Percentiles rank a stretch among this genome's conserved stretches.
Conservation (phyloP, 768 basidiomycete species). For the Holtermanniella nyarrowii region DNA sequence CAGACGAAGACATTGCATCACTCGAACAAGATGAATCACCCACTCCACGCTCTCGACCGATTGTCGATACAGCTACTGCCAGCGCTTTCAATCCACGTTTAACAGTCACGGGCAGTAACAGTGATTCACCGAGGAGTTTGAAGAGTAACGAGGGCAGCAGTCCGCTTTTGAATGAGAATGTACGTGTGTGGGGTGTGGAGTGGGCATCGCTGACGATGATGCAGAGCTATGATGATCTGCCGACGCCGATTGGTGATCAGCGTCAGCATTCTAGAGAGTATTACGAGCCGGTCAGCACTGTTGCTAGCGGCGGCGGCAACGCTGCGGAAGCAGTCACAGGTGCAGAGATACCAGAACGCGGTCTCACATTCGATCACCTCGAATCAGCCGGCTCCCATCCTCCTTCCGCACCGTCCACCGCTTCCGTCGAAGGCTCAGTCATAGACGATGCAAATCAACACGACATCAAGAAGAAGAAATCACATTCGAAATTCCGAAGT, state of each 20-base stretch:
- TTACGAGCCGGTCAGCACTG: neutral
- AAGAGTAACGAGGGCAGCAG: neutral
- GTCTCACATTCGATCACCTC: conserved; percentile 7
- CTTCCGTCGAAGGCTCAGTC: neutral
- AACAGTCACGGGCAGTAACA: neutral
- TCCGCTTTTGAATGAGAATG: neutral
- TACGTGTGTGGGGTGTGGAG: neutral
- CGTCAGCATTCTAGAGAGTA: neutral
- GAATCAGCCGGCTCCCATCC: conserved; percentile 3
- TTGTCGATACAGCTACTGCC: neutral
- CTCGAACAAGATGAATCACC: neutral
- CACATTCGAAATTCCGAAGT: neutral
- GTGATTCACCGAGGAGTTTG: neutral
- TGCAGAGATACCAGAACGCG: neutral
- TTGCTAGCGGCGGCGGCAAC: no score
- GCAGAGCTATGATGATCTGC: neutral
- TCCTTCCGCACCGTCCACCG: neutral
- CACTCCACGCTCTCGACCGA: neutral
- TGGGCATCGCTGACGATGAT: neutral
- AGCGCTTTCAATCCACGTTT: neutral
- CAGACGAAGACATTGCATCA: neutral
- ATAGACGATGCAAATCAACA: neutral
- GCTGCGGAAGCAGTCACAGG: neutral
- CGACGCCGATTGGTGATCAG: neutral
- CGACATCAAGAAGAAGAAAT: neutral